Base-by-base conservation (phyloP, 176 grass and related monocot genomes). In the Dactylis glomerata region DNA sequence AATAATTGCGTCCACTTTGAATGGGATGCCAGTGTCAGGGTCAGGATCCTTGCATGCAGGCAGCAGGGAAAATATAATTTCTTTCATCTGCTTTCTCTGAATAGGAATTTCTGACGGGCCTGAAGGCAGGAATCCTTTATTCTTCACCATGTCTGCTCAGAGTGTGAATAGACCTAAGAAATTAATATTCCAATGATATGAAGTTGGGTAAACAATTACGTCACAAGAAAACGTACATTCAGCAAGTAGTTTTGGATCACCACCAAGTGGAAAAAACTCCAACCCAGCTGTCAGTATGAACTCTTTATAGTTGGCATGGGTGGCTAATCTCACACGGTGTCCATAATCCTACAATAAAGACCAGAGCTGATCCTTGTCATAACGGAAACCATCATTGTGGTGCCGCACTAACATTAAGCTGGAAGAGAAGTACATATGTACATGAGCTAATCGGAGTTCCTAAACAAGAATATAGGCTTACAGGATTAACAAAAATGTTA, bases 291-390 rank as follows among this genome's bases (percentile, higher is more conserved):
- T 92, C 62, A 99, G 73, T 63, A 99, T 86, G 71, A 99, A 99
- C 82, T 99, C 96, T 78, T 96, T 96, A 61, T 94, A 99, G 75
- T 99, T 99, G n/a, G 90, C 93, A 86, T 99, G 96, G 73, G 90
- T 94, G 78, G 96, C 96, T 73, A 99, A 69, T 80, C 96, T 92
- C 51, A 99, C 93, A 74, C 96, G 93, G 84, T 99, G 96, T 41
- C 96, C 93, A 69, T 91, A 91, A 56, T 96, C 91, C 96, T 99
- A 46, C 31, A 85, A 92, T 41, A 83, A 77, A 87, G 19, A 13
- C 84, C 8, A 51, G 4, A 79, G 38, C n/a, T 34, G 1, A 83
- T 42, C 32, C 12, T 36, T 74, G 14, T 81, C 51, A 80, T 42
- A 37, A 52, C 41, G 8, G 28, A 76, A 82, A 40, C 12, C 69